These are phyloP conservation scores for Trametes sp. DNA, from an alignment of 1,284 basidiomycete species.

Conservation along the genomic window DNA sequence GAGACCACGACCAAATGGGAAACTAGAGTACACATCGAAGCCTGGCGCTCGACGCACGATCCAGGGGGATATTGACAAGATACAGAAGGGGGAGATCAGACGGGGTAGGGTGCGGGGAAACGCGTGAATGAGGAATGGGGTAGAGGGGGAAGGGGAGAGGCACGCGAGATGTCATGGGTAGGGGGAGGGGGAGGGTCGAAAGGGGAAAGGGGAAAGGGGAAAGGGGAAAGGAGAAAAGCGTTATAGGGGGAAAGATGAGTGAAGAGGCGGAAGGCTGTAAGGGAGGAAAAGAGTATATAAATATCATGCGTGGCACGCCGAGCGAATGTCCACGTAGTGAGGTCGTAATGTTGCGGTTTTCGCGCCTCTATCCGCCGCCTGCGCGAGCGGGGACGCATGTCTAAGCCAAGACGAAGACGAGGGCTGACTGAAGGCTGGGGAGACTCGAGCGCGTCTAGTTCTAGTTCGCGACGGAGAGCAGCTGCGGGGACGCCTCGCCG, in stretches of 20 bases:
- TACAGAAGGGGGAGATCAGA: background rate
- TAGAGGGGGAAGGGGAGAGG: background rate
- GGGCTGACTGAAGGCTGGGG: no score
- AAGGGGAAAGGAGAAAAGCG: background rate
- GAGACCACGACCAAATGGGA: background rate
- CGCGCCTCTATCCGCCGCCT: slow-evolving; percentile 1
- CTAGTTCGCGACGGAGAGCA: slow-evolving; percentile 28
- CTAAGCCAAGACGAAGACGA: no score
- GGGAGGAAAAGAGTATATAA: slow-evolving; percentile 7
- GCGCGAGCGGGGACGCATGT: background rate
- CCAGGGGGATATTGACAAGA: slow-evolving; percentile 1
- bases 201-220: background rate
- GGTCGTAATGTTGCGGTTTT: slow-evolving; percentile 23
- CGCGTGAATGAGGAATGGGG: no score
- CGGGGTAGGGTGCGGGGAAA: background rate
- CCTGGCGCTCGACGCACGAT: slow-evolving; percentile 26
- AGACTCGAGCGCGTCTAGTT: background rate
- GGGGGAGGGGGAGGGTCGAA: background rate
- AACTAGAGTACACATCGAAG: slow-evolving; percentile 27
- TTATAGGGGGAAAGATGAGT: background rate
- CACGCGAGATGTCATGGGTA: background rate
- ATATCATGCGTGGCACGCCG: slow-evolving; percentile 28
- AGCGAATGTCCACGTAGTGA: slow-evolving; percentile 27
- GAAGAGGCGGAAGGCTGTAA: background rate
- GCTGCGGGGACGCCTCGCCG: slow-evolving; percentile 22